Evolutionary conservation across 2,329 filamentous ascomycete species (phyloP).

Genomic region (Claviceps paspali): DNA sequence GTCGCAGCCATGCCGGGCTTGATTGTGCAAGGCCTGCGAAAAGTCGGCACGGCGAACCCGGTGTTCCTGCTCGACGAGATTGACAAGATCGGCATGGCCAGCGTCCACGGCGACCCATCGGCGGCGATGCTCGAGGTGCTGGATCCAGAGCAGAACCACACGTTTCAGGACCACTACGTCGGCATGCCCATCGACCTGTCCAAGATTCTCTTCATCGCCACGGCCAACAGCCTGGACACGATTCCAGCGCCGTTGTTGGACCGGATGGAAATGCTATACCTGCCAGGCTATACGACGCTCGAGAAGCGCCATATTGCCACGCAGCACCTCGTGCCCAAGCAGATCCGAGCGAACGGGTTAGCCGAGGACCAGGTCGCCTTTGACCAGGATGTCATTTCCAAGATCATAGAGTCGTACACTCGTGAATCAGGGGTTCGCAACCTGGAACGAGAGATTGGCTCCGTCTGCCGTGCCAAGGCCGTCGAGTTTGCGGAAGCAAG

Average conservation of each 20-base stretch:
- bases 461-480: slow-evolving; percentile 86
- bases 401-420: slow-evolving; percentile 92
- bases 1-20: slow-evolving; percentile 98
- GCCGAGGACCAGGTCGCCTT: slow-evolving; percentile 59
- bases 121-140: slow-evolving; percentile 97
- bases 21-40: slow-evolving; percentile 84
- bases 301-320: slow-evolving; percentile 93
- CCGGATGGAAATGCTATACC: slow-evolving; percentile 89
- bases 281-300: slow-evolving; percentile 90
- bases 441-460: slow-evolving; percentile 86
- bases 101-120: slow-evolving; percentile 87
- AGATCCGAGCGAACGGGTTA: slow-evolving; percentile 81
- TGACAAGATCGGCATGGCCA: slow-evolving; percentile 84
- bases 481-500: slow-evolving; percentile 88
- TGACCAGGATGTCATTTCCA: slow-evolving; percentile 72
- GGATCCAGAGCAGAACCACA: slow-evolving; percentile 92
- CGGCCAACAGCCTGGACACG: slow-evolving; percentile 85
- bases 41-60: slow-evolving; percentile 88
- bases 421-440: slow-evolving; percentile 93
- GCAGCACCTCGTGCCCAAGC: slow-evolving; percentile 90
- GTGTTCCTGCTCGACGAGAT: slow-evolving; percentile 95
- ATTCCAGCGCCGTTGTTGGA: slow-evolving; percentile 90
- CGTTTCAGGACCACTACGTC: slow-evolving; percentile 91
- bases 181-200: slow-evolving; percentile 90
- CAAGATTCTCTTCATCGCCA: slow-evolving; percentile 95